Percentiles rank a stretch among this genome's conserved stretches.
phyloP scores from a whole-genome alignment of 2,329 filamentous ascomycete species.

The Pseudogymnoascus destructans region DNA sequence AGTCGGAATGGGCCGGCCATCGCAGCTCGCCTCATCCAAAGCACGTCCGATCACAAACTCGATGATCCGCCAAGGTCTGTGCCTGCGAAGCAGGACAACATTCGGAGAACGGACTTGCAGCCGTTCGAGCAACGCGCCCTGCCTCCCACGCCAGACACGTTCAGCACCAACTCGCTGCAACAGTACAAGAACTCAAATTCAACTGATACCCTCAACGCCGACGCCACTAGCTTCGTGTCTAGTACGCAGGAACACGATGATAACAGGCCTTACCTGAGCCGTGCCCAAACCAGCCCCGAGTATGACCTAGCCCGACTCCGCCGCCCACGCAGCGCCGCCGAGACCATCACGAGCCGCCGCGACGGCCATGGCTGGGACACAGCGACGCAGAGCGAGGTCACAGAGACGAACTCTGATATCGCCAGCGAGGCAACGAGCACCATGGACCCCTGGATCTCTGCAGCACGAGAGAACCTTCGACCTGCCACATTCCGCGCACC shows the following conservation, averaged over 20 bases:
- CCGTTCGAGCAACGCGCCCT: slow-evolving; percentile 27
- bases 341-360: slow-evolving; percentile 24
- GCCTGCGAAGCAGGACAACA: slow-evolving; percentile 18
- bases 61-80: slow-evolving; percentile 7
- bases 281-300: background rate
- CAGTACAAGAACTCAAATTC: slow-evolving; percentile 39
- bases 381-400: slow-evolving; percentile 21
- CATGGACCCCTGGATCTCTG: slow-evolving; percentile 13
- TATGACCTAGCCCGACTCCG: background rate
- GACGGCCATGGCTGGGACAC: slow-evolving; percentile 28
- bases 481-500: slow-evolving; percentile 13
- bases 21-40: slow-evolving; percentile 1
- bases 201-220: slow-evolving; percentile 31
- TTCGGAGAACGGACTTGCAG: background rate
- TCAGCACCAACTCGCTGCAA: slow-evolving; percentile 26
- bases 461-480: slow-evolving; percentile 10
- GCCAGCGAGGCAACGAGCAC: slow-evolving; percentile 14
- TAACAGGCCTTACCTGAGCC: background rate
- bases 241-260: background rate
- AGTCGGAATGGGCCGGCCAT: slow-evolving; percentile 3
- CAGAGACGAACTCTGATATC: slow-evolving; percentile 19
- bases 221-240: background rate
- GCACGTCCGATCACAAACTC: background rate
- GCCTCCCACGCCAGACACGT: slow-evolving; percentile 27
- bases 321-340: slow-evolving; percentile 24